Evolutionary conservation across 345 rosid genomes (phyloP).

Genomic region (Salix caprea): DNA sequence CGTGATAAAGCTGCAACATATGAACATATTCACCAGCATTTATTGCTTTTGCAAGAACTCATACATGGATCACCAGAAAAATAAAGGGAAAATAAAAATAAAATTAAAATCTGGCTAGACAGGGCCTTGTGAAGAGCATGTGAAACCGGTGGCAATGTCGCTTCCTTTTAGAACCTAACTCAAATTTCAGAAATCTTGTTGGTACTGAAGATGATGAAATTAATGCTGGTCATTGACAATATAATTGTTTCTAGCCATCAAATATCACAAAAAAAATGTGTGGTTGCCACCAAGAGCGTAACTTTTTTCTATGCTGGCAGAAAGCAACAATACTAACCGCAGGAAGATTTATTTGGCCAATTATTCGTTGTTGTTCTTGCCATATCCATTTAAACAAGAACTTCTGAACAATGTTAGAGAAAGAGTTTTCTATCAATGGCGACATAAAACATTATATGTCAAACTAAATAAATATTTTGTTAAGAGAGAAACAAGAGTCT

Average conservation of each 20-base stretch:
- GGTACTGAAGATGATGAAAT: too few relatives aligned
- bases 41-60: too few relatives aligned
- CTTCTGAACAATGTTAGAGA: neutral
- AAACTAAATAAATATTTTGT: neutral
- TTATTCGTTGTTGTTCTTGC: neutral
- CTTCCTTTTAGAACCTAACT: neutral
- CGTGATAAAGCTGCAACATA: too few relatives aligned
- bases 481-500: neutral
- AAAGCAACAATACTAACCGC: neutral
- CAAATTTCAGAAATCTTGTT: too few relatives aligned
- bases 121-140: constrained; percentile 1
- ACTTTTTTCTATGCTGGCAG: too few relatives aligned
- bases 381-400: neutral
- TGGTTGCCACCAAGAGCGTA: too few relatives aligned
- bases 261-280: too few relatives aligned
- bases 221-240: too few relatives aligned
- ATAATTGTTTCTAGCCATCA: too few relatives aligned
- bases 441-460: neutral
- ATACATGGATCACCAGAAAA: neutral
- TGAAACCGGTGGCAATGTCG: neutral
- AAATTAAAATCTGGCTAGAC: neutral
- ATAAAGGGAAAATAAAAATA: too few relatives aligned
- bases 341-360: neutral
- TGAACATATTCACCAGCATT: too few relatives aligned
- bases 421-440: neutral